Percentiles rank a stretch among this genome's conserved stretches.
Evolutionary conservation across 176 grass and related monocot species (phyloP).

Genomic region (Lolium rigidum): DNA sequence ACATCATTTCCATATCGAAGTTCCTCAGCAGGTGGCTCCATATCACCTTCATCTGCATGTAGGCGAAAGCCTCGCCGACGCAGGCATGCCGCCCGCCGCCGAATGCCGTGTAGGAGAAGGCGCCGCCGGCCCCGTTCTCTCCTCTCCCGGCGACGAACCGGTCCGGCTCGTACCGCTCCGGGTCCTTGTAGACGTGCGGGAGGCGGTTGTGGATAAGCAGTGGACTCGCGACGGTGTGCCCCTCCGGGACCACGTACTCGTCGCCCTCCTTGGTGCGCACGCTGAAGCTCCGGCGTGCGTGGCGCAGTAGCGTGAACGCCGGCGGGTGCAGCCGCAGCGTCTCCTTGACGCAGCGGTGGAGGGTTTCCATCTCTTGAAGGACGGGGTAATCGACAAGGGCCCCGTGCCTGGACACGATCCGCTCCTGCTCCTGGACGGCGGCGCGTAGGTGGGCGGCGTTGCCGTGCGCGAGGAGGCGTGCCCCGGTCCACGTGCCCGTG

Average conservation of each 20-base stretch:
- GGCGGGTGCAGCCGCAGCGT: too few relatives aligned
- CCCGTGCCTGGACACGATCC: constrained; percentile 20
- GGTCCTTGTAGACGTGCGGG: constrained; percentile 41
- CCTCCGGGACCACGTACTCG: too few relatives aligned
- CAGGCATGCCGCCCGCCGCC: constrained; percentile 69
- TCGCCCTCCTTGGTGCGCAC: constrained; percentile 53
- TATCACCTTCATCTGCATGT: constrained; percentile 78
- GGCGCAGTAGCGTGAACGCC: constrained; percentile 45
- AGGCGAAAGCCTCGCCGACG: constrained; percentile 75
- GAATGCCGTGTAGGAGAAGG: constrained; percentile 63
- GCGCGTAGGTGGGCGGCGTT: constrained; percentile 9
- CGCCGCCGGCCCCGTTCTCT: constrained; percentile 50
- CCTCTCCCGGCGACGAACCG: constrained; percentile 29
- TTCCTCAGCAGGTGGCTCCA: constrained; percentile 78
- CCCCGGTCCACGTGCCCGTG: constrained; percentile 47
- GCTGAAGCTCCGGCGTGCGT: constrained; percentile 49
- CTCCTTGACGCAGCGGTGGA: constrained; percentile 65
- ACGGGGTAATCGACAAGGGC: constrained; percentile 34
- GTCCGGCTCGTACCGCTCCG: constrained; percentile 58
- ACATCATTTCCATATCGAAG: constrained; percentile 70
- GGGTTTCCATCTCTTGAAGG: constrained; percentile 55
- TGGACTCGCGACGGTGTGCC: too few relatives aligned
- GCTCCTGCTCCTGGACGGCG: constrained; percentile 56
- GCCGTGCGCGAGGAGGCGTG: constrained; percentile 46
- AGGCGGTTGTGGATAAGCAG: constrained; percentile 11